Evolutionary conservation across 768 basidiomycete species (phyloP).

Genomic region (Rhodotorula sphaerocarpa): DNA sequence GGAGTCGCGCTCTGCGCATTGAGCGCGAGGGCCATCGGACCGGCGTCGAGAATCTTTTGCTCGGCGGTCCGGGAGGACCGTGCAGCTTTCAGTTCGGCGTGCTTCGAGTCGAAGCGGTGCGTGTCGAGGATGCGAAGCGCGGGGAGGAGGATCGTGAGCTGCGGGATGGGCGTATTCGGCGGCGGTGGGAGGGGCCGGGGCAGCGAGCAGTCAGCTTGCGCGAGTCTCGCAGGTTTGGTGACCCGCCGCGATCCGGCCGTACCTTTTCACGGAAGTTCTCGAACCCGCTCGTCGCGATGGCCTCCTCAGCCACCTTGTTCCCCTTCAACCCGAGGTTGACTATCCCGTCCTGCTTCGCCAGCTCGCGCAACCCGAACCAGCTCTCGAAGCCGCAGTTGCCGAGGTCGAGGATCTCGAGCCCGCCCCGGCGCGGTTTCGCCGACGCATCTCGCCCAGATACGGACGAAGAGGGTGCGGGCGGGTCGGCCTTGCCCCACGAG

Average conservation of each 20-base stretch:
- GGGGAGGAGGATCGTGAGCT: conserved; percentile 35
- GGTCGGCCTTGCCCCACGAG: conserved; percentile 21
- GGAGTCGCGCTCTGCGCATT: conserved; percentile 5
- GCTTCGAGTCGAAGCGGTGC: conserved; percentile 36
- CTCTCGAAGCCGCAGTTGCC: conserved; percentile 32
- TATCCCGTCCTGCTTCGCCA: conserved; percentile 21
- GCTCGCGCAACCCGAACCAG: conserved; percentile 32
- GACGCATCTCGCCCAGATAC: neutral
- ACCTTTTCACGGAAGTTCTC: conserved; percentile 32
- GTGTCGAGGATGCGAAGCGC: conserved; percentile 36
- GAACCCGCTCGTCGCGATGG: conserved; percentile 11
- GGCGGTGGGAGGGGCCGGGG: no score
- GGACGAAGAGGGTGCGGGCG: neutral
- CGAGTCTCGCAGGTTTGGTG: no score
- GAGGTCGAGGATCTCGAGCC: conserved; percentile 31
- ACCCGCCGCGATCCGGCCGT: no score
- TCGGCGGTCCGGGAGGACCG: conserved; percentile 17
- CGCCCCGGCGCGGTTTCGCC: neutral
- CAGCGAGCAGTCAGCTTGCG: no score
- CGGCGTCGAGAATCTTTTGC: conserved; percentile 29
- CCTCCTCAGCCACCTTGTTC: conserved; percentile 32
- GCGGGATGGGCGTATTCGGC: no score
- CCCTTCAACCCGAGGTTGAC: conserved; percentile 36
- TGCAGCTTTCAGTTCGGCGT: conserved; percentile 27
- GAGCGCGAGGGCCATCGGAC: conserved; percentile 29